These are phyloP conservation scores for Paradendryphiella salina DNA, from an alignment of 2,329 filamentous ascomycete species.

Conservation along the genomic window DNA sequence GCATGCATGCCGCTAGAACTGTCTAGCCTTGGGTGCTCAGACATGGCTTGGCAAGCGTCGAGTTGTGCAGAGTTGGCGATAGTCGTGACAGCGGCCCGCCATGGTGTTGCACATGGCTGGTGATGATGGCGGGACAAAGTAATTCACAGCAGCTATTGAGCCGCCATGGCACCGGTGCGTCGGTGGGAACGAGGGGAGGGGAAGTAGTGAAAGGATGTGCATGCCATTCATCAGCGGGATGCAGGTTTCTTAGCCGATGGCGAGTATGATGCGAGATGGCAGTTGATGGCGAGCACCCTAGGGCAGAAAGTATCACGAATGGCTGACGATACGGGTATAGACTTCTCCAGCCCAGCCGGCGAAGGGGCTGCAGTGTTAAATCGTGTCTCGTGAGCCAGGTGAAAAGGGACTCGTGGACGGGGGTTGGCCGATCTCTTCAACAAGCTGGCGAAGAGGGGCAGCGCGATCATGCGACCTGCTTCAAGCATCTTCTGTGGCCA, in stretches of 20 bases:
- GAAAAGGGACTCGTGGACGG: constrained; percentile 4
- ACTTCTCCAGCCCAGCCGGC: neutral
- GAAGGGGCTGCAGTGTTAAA: constrained; percentile 5
- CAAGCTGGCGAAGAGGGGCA: constrained; percentile 31
- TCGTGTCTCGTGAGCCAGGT: constrained; percentile 28
- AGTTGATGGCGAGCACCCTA: too few species aligned
- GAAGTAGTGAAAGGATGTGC: neutral
- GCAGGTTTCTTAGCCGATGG: neutral
- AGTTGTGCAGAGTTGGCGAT: constrained; percentile 36
- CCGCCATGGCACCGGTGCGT: neutral
- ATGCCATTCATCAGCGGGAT: neutral
- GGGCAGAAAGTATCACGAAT: too few species aligned
- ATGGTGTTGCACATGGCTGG: constrained; percentile 6
- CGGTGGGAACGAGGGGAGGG: neutral
- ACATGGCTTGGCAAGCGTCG: constrained; percentile 28
- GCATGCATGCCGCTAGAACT: constrained; percentile 23
- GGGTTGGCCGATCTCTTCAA: constrained; percentile 22
- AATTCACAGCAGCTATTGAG: neutral
- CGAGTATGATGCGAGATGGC: neutral
- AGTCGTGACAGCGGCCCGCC: constrained; percentile 9
- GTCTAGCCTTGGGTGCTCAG: constrained; percentile 31
- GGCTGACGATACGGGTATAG: too few species aligned
- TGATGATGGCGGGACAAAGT: neutral
- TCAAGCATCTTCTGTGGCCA: constrained; percentile 19
- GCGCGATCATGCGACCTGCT: constrained; percentile 33